These are phyloP conservation scores for Jacaranda copaia DNA, from an alignment of 257 asterid species.

Conservation along the genomic window DNA sequence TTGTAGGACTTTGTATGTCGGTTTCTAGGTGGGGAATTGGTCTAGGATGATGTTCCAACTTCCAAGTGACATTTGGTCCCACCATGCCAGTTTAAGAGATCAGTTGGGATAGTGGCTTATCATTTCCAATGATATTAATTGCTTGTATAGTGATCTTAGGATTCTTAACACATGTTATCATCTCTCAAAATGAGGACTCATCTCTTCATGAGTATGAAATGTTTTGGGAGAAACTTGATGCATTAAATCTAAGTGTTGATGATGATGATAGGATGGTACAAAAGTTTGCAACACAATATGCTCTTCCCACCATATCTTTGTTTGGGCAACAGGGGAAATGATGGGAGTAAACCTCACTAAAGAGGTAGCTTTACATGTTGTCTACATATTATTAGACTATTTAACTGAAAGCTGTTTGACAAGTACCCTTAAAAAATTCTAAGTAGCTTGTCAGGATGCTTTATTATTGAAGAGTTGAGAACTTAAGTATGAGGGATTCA, in stretches of 20 bases:
- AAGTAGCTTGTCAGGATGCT: not conserved
- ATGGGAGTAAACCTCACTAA: not conserved
- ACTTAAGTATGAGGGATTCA: not conserved
- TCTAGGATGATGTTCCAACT: not conserved
- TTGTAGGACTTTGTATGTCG: not conserved
- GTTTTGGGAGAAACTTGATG: not conserved
- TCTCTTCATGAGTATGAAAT: not conserved
- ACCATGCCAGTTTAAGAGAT: conserved; percentile 1
- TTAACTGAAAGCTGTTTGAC: conserved; percentile 8
- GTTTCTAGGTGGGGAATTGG: not conserved
- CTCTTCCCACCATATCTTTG: not conserved
- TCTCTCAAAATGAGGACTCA: not conserved
- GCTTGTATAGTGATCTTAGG: not conserved
- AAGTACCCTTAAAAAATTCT: not conserved
- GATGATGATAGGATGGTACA: not conserved
- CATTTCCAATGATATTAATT: not conserved
- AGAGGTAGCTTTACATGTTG: not conserved
- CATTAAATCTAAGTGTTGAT: not conserved
- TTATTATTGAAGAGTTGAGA: not conserved
- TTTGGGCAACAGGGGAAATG: not conserved
- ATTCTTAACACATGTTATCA: not conserved
- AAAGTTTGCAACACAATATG: not conserved
- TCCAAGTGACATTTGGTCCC: not conserved
- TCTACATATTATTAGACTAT: not conserved
- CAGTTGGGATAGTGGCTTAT: not conserved